Conservation (phyloP, 305 asterid genomes). For the Fraxinus platypoda region DNA sequence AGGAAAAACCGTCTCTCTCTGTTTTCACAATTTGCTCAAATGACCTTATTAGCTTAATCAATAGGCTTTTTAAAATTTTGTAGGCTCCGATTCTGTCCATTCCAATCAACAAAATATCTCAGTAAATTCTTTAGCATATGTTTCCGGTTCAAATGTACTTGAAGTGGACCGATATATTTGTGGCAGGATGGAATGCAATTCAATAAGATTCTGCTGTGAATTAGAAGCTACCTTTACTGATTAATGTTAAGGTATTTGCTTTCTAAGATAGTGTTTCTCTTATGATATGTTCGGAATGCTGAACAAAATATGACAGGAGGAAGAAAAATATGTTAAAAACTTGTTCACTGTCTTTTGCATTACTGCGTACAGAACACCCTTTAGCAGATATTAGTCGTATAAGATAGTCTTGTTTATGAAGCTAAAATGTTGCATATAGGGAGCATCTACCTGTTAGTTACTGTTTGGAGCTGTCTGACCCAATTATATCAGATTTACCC, state of each 20-base stretch:
- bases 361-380: not conserved
- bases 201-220: not conserved
- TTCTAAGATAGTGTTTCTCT: not conserved
- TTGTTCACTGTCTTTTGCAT: not conserved
- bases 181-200: not conserved
- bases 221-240: not conserved
- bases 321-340: not conserved
- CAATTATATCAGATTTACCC: too few relatives aligned
- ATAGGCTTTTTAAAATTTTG: constrained; percentile 26
- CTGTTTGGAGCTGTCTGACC: not conserved
- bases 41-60: constrained; percentile 18
- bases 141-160: not conserved
- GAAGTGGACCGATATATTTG: not conserved
- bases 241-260: not conserved
- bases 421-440: not conserved
- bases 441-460: not conserved
- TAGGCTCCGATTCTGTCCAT: constrained; percentile 17
- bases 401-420: not conserved
- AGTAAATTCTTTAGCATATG: not conserved
- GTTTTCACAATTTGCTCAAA: constrained; percentile 17
- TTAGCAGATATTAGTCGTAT: not conserved
- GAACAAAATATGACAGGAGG: not conserved
- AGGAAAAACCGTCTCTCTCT: constrained; percentile 11
- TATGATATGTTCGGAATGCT: not conserved
- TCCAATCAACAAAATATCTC: not conserved